Conservation (phyloP, 345 rosid genomes). For the Ceriops zippeliana region DNA sequence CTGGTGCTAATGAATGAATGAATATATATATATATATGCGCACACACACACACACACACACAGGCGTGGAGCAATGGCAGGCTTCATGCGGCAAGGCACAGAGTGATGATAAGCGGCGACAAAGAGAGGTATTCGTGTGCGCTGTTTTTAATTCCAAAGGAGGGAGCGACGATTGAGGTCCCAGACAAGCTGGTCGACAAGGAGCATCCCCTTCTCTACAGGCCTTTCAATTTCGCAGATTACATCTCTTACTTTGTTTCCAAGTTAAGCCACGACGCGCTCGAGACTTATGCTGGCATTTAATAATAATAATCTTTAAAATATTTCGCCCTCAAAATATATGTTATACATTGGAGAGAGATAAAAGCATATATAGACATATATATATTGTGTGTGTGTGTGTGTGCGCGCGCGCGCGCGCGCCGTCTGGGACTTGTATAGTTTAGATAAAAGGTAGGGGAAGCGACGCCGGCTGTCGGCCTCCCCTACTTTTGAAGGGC, state of each 20-base stretch:
- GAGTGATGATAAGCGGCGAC: conserved; percentile 41
- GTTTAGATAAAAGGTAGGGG: too few relatives aligned
- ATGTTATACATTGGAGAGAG: too few relatives aligned
- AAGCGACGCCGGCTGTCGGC: too few relatives aligned
- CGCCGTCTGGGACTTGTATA: too few relatives aligned
- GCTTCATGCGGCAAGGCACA: conserved; percentile 39
- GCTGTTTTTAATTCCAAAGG: conserved; percentile 37
- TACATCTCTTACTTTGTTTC: conserved; percentile 36
- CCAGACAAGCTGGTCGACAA: conserved; percentile 37
- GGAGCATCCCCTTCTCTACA: conserved; percentile 47
- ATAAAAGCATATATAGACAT: too few relatives aligned
- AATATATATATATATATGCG: neutral
- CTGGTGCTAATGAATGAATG: neutral
- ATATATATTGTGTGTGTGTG: too few relatives aligned
- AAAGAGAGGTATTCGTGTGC: conserved; percentile 45
- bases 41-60: neutral
- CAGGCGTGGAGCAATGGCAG: conserved; percentile 65
- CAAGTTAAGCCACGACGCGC: conserved; percentile 39
- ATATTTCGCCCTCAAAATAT: too few relatives aligned
- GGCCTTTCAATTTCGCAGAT: conserved; percentile 41
- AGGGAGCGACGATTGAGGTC: conserved; percentile 32
- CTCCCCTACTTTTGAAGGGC: too few relatives aligned
- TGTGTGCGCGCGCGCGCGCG: too few relatives aligned
- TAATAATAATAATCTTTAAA: neutral
- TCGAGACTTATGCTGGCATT: conserved; percentile 41